A percentile compares a stretch with the other conserved stretches of the same genome.
These are phyloP conservation scores for Aspergillus avenaceus DNA, from an alignment of 495 filamentous ascomycete species.

Conservation along the genomic window DNA sequence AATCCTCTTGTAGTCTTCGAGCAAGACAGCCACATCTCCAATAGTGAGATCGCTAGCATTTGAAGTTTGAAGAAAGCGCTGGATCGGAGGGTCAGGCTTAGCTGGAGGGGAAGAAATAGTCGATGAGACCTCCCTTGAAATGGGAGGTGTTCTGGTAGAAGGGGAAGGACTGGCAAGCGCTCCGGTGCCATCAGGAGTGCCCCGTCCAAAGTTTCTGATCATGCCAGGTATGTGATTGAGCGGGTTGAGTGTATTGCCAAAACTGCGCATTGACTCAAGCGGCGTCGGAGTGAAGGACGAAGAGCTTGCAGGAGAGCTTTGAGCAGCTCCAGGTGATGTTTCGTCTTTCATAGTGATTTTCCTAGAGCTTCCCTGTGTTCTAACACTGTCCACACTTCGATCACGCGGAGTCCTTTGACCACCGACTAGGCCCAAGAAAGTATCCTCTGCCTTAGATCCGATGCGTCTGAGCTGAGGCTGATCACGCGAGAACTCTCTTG, in stretches of 20 bases:
- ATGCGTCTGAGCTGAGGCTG: slow-evolving; percentile 27
- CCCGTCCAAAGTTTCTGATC: slow-evolving; percentile 73
- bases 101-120: slow-evolving; percentile 17
- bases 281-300: slow-evolving; percentile 45
- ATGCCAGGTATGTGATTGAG: slow-evolving; percentile 72
- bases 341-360: slow-evolving; percentile 28
- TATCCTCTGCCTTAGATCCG: slow-evolving; percentile 47
- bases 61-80: slow-evolving; percentile 76
- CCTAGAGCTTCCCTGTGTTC: slow-evolving; percentile 47
- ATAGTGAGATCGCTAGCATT: slow-evolving; percentile 74
- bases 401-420: slow-evolving; percentile 62
- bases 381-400: slow-evolving; percentile 70
- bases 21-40: slow-evolving; percentile 73
- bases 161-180: slow-evolving; percentile 26
- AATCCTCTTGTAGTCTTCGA: slow-evolving; percentile 84
- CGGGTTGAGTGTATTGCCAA: slow-evolving; percentile 80
- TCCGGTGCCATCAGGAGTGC: slow-evolving; percentile 27
- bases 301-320: slow-evolving; percentile 17
- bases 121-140: slow-evolving; percentile 17
- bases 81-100: slow-evolving; percentile 67
- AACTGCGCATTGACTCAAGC: slow-evolving; percentile 77
- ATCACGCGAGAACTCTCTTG: slow-evolving; percentile 37
- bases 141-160: slow-evolving; percentile 24
- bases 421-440: slow-evolving; percentile 57
- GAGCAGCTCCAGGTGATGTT: slow-evolving; percentile 1